Conservation (phyloP, 2,329 filamentous ascomycete genomes). For the Boeremia lycopersici region DNA sequence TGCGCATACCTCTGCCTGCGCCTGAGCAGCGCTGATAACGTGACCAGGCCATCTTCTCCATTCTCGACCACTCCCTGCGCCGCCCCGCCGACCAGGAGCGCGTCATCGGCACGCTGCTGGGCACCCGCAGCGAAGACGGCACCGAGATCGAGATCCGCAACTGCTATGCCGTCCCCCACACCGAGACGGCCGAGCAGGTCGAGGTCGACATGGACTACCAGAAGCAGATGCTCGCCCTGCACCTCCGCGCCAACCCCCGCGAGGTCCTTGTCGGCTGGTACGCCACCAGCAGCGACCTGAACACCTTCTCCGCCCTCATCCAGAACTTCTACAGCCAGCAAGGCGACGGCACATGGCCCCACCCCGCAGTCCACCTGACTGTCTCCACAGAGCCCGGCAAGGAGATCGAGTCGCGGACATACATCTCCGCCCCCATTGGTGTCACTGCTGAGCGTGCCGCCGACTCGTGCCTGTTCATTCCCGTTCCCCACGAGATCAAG, state of each 20-base stretch:
- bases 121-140: slow-evolving; percentile 92
- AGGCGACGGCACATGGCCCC: slow-evolving; percentile 94
- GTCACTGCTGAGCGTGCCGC: slow-evolving; percentile 93
- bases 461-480: slow-evolving; percentile 96
- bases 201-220: slow-evolving; percentile 99
- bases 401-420: slow-evolving; percentile 88
- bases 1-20: slow-evolving; percentile 50
- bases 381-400: slow-evolving; percentile 87
- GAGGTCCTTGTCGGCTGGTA: slow-evolving; percentile 98
- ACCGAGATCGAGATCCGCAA: slow-evolving; percentile 95
- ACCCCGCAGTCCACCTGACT: slow-evolving; percentile 96
- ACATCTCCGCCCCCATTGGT: slow-evolving; percentile 94
- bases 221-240: slow-evolving; percentile 97
- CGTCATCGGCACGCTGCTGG: slow-evolving; percentile 95
- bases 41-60: slow-evolving; percentile 65
- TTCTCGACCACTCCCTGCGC: slow-evolving; percentile 89
- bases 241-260: slow-evolving; percentile 90
- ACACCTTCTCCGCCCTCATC: slow-evolving; percentile 97
- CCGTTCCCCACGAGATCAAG: slow-evolving; percentile 91
- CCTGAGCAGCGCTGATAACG: slow-evolving; percentile 11
- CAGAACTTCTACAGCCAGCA: slow-evolving; percentile 99
- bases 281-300: slow-evolving; percentile 93
- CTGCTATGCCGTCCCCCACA: slow-evolving; percentile 97
- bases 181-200: slow-evolving; percentile 97
- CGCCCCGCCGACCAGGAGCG: slow-evolving; percentile 90